A percentile compares a stretch with the other conserved stretches of the same genome.
Conservation (phyloP, 2,329 filamentous ascomycete species). For the Capronia americana region DNA sequence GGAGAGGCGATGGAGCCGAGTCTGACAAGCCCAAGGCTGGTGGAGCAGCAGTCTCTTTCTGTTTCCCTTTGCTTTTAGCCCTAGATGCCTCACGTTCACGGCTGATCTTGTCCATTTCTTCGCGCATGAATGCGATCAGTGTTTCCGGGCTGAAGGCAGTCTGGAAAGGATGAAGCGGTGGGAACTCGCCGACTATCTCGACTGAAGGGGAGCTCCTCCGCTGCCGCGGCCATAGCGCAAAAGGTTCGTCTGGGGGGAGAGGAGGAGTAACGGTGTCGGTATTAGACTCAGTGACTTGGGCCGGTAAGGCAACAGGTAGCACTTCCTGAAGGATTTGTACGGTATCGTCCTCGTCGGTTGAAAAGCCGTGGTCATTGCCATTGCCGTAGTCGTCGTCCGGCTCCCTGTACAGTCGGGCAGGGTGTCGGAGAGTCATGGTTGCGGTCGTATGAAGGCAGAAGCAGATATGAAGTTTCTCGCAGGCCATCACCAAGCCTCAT, state of each 20-base stretch:
- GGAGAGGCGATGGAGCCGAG: not conserved
- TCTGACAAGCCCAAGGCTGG: not conserved
- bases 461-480: not conserved
- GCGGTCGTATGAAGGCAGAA: not conserved
- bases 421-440: constrained; percentile 28
- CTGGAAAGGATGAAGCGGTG: constrained; percentile 24
- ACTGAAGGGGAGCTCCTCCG: not conserved
- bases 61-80: constrained; percentile 25
- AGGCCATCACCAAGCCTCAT: not conserved
- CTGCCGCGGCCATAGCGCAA: not conserved
- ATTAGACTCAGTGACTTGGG: not conserved
- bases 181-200: not conserved
- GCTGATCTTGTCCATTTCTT: constrained; percentile 26
- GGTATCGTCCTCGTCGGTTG: not conserved
- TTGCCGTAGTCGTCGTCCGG: constrained; percentile 3
- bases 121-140: constrained; percentile 30
- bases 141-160: constrained; percentile 36
- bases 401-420: constrained; percentile 12
- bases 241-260: not conserved
- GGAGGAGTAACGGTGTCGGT: not conserved
- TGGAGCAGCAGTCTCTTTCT: constrained; percentile 11
- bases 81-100: not conserved
- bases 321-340: not conserved
- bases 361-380: not conserved
- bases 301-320: not conserved